Evolutionary conservation across 805 yeast species (phyloP).

Genomic region (Candida peoriensis): DNA sequence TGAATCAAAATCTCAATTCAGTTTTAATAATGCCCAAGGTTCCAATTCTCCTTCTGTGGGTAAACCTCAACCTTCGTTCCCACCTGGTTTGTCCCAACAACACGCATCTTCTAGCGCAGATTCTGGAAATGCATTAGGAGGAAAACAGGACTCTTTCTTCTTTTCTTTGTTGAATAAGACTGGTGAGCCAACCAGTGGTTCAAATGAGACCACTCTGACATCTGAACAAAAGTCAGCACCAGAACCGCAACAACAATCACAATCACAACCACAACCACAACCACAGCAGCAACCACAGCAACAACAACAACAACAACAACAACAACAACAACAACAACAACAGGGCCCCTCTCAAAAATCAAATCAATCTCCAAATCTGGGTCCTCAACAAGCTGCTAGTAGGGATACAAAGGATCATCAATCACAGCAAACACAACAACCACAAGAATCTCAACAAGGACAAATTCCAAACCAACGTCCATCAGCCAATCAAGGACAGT

Average conservation of each 20-base stretch:
- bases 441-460: slow-evolving; percentile 4
- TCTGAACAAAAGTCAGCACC: background rate
- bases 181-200: background rate
- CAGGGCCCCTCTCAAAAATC: slow-evolving; percentile 8
- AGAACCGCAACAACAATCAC: slow-evolving; percentile 1
- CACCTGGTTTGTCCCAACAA: slow-evolving; percentile 16
- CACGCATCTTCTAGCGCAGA: too few species aligned
- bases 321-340: slow-evolving; percentile 3
- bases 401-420: slow-evolving; percentile 1
- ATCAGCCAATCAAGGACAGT: too few species aligned
- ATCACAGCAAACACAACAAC: slow-evolving; percentile 3
- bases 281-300: slow-evolving; percentile 5
- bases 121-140: too few species aligned
- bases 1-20: slow-evolving; percentile 7
- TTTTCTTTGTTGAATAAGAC: too few species aligned
- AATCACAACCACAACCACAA: slow-evolving; percentile 6
- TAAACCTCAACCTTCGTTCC: slow-evolving; percentile 13
- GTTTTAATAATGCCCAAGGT: slow-evolving; percentile 3
- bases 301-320: background rate
- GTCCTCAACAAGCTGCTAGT: background rate
- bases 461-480: slow-evolving; percentile 5
- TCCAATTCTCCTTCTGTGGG: slow-evolving; percentile 8
- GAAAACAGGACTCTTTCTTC: too few species aligned
- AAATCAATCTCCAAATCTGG: slow-evolving; percentile 4
- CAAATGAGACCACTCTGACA: too few species aligned